Base-by-base conservation (phyloP, 2,329 filamentous ascomycete species). In the Fusarium verrucosum region DNA sequence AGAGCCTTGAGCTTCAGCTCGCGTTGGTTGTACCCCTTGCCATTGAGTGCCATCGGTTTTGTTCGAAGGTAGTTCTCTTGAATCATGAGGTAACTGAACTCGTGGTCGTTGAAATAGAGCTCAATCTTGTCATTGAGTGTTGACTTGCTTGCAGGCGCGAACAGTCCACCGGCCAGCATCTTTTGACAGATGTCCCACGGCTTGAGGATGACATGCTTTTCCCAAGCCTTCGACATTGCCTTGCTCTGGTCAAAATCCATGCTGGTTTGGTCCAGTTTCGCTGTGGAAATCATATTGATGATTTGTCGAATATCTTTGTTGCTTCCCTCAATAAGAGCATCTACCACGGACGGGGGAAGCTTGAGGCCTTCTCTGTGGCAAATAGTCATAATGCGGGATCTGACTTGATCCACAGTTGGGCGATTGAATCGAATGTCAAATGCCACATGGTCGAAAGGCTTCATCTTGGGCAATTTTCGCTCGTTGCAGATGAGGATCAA, bases 401-500 rank as follows among this genome's bases (percentile, higher is more conserved):
- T 87, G 50, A 99, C 92, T 79, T 96, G 92, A 49, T 97, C 93
- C 4, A 93, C 89, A 0, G 93, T 96, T 7, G 95, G 95, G 25
- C 94, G 88, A 73, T 90, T 87, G 82, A 99, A 99, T 38, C 89
- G 88, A 64, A 99, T 80, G 66, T 98, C 94, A 72, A 86, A 94
- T 4, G 92, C 89, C 49, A 91, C 90, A 71, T 87, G 87, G 74
- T 98, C 94, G 74, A 99, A 99, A 1, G 95, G 95, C 79, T 94
- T 97, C 95, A 99, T 99, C 83, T 99, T 99, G 26, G 91, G 95
- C 62, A 94, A 81, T 67, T 86, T 89, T 69, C 95, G 90, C 74
- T 99, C 95, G 76, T 99, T 99, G 85, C 95, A 99, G 70, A 99
- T 98, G 51, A 99, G 84, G 69, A 99, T 98, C 75, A 99, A 89